These are phyloP conservation scores for Phialophora tarda DNA, from an alignment of 2,329 filamentous ascomycete genomes.

Conservation along the genomic window DNA sequence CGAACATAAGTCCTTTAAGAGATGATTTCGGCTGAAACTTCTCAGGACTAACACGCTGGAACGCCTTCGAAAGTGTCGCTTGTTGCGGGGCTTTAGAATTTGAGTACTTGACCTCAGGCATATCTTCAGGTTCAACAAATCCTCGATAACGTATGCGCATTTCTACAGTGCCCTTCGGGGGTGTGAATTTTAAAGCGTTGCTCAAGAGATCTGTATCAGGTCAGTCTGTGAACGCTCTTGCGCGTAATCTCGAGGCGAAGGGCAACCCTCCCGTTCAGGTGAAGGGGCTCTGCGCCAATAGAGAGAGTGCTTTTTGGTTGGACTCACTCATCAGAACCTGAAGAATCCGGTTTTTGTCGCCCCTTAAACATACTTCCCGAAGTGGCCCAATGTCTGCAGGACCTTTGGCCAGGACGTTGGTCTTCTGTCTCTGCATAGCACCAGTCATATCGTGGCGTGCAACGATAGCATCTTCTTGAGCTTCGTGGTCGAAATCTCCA, in stretches of 20 bases:
- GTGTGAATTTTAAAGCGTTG: constrained; percentile 89
- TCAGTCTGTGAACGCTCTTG: neutral
- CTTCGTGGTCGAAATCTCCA: constrained; percentile 30
- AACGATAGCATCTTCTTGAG: constrained; percentile 53
- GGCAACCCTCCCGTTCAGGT: neutral
- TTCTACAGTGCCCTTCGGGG: constrained; percentile 72
- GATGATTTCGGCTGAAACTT: constrained; percentile 58
- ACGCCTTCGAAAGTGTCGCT: constrained; percentile 7
- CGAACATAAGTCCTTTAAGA: constrained; percentile 72
- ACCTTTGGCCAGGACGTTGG: constrained; percentile 60
- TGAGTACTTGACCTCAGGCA: constrained; percentile 57
- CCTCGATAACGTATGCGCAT: constrained; percentile 72
- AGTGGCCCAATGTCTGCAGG: constrained; percentile 70
- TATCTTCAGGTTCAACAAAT: constrained; percentile 46
- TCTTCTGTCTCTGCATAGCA: constrained; percentile 37
- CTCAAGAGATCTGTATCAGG: constrained; percentile 68
- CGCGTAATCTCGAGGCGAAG: neutral
- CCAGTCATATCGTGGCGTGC: constrained; percentile 22
- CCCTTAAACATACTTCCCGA: constrained; percentile 84
- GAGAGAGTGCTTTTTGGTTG: neutral
- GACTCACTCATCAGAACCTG: constrained; percentile 67
- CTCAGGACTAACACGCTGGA: constrained; percentile 34
- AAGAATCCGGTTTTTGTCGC: constrained; percentile 84
- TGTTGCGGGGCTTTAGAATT: constrained; percentile 42
- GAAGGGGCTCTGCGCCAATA: neutral